Evolutionary conservation across 2,329 filamentous ascomycete genomes (phyloP), one percentile per base, ranked within the genome.

Genomic region (Xylaria sp.): DNA sequence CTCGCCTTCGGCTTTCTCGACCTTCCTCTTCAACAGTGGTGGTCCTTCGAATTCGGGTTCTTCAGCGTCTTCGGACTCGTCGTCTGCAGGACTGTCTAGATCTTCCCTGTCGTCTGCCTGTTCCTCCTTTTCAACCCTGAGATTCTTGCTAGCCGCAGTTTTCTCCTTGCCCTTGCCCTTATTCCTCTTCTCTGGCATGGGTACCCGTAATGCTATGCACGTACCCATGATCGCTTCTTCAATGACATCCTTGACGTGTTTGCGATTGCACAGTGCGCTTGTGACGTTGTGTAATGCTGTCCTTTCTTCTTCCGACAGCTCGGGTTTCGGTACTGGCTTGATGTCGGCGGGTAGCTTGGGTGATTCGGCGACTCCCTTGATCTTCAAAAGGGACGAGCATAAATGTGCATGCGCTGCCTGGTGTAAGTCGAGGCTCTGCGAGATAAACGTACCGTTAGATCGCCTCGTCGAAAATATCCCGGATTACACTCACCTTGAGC

Each of bases 251-350:
- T 83, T 84, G 62, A 88, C 86, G 36, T 83, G 80, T 6, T 82
- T 81, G 61, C 83, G 80, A 67, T 86, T 88, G 75, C 84, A 88
- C 2, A 89, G 79, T 7, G 82, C 83, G 67, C 87, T 89, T 31
- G 87, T 89, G 60, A 89, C 87, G 74, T 89, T 89, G 73, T 89
- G 87, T 31, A 88, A 78, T 2, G 85, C 82, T 0, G 77, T 72
- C 61, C 79, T 81, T 73, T 88, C 85, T 60, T 88, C 86, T 51
- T 86, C 84, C 1, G 84, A 81, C 3, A 88, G 76, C 1, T 85
- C 80, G 2, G 85, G 84, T 70, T 85, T 87, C 17, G 85, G 79
- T 0, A 87, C 77, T 31, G 83, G 78, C 63, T 81, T 83, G 46
- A 88, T 79, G 20, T 83, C 79, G 56, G 83, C 80, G 49, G 87